Evolutionary conservation across 106 monocot species (phyloP), one percentile per base, ranked within the genome.

Genomic region (Allium cepa): DNA sequence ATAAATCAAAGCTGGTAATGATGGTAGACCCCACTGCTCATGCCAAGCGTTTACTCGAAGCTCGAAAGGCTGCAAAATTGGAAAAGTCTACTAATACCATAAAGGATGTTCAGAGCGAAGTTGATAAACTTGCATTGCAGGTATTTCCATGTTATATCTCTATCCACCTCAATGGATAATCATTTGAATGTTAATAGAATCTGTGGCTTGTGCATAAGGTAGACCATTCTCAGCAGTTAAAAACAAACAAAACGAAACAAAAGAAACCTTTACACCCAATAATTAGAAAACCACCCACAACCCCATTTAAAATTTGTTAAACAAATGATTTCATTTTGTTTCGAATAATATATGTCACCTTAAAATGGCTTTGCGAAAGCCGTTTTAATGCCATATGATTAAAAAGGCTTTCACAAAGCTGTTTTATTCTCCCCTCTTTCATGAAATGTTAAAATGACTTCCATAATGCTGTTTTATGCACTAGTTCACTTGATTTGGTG

Each of bases 1-100:
- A 93, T 69, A 59, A 79, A 74, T 88, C 93, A 3, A 93, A 86
- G 77, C 9, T 93, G 45, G 75, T 77, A 13, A 50, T 88, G 28
- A 18, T 69, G 13, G 93, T 84, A 73, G 93, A 93, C 62, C 75
- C 81, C 11, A 60, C 63, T 49, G 85, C 85, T 8, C 78, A 69
- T 57, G 82, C 85, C 12, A 73, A 69, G 71, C 86, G 82, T 56
- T 59, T 75, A 69, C 71, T 86, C 12, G 82, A 86, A 69, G 15
- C 53, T 58, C 81, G 79, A 26, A 66, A 72, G 4, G 50, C 49
- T 10, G 86, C 79, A 11, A 79, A 79, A 72, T 11, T 69, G 12
- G 79, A 79, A 70, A 72, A 68, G 64, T 78, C 79, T 1, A 56
- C 72, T 49, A 79, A 65, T 59, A 52, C 76, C 57, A 49, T 79